Conservation (phyloP, 2,329 filamentous ascomycete genomes). For the Pestalotiopsis sp. region DNA sequence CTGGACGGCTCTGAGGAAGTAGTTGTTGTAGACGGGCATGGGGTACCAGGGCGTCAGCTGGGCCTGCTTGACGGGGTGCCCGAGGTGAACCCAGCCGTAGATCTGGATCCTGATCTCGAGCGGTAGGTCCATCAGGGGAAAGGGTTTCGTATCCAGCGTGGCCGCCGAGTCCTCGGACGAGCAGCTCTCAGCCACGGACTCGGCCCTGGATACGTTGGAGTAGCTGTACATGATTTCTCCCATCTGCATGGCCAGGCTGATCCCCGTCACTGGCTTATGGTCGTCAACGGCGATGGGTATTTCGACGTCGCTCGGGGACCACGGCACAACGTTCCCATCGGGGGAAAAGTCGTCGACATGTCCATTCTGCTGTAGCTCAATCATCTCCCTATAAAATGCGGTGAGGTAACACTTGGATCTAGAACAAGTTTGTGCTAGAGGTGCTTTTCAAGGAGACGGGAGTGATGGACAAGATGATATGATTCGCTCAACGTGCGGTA, state of each 20-base stretch:
- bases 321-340: neutral
- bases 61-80: slow-evolving; percentile 39
- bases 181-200: neutral
- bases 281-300: neutral
- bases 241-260: neutral
- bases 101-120: slow-evolving; percentile 50
- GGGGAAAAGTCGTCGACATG: neutral
- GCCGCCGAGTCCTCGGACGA: neutral
- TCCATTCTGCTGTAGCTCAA: neutral
- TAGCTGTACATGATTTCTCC: neutral
- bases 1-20: slow-evolving; percentile 30
- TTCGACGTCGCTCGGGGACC: neutral
- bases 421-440: too few relatives aligned
- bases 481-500: too few relatives aligned
- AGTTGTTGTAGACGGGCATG: slow-evolving; percentile 33
- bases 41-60: slow-evolving; percentile 45
- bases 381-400: neutral
- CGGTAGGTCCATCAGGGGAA: slow-evolving; percentile 40
- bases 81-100: slow-evolving; percentile 44
- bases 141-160: neutral
- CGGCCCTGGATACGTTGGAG: neutral
- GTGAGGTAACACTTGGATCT: too few relatives aligned
- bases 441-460: too few relatives aligned
- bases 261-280: neutral
- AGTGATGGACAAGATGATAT: too few relatives aligned